A percentile compares a stretch with the other conserved stretches of the same genome.
These are phyloP conservation scores for Anethum foeniculum DNA, from an alignment of 140 eudicot species.

Conservation along the genomic window DNA sequence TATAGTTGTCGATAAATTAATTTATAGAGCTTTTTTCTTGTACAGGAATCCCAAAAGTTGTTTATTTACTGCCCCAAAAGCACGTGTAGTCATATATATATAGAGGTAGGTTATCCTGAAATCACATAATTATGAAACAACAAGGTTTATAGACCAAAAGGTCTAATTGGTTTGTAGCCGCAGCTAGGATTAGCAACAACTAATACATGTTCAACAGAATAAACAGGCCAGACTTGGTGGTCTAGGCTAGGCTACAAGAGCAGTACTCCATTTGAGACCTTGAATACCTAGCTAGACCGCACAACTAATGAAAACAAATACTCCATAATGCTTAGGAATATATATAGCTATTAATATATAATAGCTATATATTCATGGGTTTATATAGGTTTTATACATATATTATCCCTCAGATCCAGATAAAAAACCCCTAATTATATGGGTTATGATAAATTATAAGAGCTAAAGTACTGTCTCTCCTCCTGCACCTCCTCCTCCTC, in stretches of 20 bases:
- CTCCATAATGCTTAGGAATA: not conserved
- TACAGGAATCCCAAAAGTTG: too few species aligned
- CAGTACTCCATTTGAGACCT: not conserved
- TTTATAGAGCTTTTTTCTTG: too few species aligned
- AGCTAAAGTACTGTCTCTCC: not conserved
- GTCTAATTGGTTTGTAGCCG: not conserved
- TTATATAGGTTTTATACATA: not conserved
- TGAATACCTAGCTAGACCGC: not conserved
- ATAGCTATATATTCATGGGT: slow-evolving; percentile 8
- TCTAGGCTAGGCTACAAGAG: not conserved
- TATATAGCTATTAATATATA: slow-evolving; percentile 4
- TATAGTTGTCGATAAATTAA: too few species aligned
- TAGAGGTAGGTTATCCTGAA: not conserved
- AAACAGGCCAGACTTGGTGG: not conserved
- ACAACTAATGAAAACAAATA: not conserved
- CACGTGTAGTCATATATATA: not conserved
- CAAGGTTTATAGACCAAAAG: not conserved
- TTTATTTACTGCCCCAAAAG: not conserved
- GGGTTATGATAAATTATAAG: slow-evolving; percentile 20
- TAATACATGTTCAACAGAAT: not conserved
- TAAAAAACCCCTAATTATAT: slow-evolving; percentile 33
- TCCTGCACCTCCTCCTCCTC: not conserved
- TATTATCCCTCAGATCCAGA: not conserved
- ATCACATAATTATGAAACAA: not conserved
- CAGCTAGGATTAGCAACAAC: not conserved